phyloP scores from a whole-genome alignment of 2,329 filamentous ascomycete genomes.

The Fusarium multiceps region DNA sequence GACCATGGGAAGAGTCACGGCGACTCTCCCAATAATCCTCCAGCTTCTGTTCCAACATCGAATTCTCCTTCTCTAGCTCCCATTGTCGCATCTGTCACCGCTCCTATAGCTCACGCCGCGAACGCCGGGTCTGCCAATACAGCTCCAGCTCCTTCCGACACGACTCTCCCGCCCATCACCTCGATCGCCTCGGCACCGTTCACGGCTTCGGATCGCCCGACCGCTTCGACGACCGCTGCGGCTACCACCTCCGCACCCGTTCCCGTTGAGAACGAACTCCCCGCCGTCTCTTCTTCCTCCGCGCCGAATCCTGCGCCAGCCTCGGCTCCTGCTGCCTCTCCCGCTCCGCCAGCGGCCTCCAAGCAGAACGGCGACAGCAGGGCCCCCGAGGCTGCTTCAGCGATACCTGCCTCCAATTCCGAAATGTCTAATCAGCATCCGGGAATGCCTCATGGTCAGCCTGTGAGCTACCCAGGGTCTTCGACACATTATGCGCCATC shows the following conservation, averaged over 20 bases:
- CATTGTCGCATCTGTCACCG: constrained; percentile 37
- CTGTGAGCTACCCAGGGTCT: constrained; percentile 46
- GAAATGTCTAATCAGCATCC: constrained; percentile 52
- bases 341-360: constrained; percentile 33
- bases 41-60: constrained; percentile 41
- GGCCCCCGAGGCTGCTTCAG: constrained; percentile 44
- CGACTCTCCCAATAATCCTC: constrained; percentile 46
- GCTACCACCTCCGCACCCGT: constrained; percentile 28
- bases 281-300: constrained; percentile 24
- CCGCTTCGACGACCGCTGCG: constrained; percentile 35
- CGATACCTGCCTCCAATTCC: constrained; percentile 35
- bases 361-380: constrained; percentile 51
- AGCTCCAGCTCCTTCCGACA: constrained; percentile 29
- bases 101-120: constrained; percentile 33
- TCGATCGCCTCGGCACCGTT: constrained; percentile 35
- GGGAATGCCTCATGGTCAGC: constrained; percentile 47
- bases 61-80: constrained; percentile 44
- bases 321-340: constrained; percentile 33
- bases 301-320: constrained; percentile 31
- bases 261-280: constrained; percentile 29
- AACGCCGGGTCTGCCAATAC: constrained; percentile 19
- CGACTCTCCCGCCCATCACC: constrained; percentile 30
- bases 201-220: constrained; percentile 27
- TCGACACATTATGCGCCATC: constrained; percentile 42
- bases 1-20: constrained; percentile 48